Evolutionary conservation across 169 alveolate species (phyloP), one percentile per base, ranked within the genome.

Genomic region (Plasmodium cynomolgi): DNA sequence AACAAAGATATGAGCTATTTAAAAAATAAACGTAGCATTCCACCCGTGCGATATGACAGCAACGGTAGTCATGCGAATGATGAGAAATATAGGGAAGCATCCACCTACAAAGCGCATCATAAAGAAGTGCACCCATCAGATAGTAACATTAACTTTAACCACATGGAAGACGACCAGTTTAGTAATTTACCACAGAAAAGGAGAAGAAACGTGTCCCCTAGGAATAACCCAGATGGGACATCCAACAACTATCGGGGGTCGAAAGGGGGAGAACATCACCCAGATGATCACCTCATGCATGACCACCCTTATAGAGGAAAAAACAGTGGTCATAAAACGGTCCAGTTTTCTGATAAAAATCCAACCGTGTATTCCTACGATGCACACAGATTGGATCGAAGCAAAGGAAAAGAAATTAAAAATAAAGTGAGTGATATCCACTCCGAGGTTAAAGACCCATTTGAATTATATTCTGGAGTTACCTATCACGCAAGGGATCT

Each of bases 371-470:
- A 50, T 82, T 82, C 91, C 3, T 56, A 82, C 39, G 81, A 82
- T 54, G 54, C 56, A 33, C 37, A 29, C 39, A 20, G 33, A 56
- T 54, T 31, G 37, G 37, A 56, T 50, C 26, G 58, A 23, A 80
- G 56, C 33, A 37, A n/a, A 23, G 34, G 31, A 20, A 44, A 44
- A 31, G 84, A 80, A 80, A 80, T 37, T 0, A 80, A 44, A 39
- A 73, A 68, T 34, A 20, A 26, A 31, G 8, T 58, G 68, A 71
- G 79, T 41, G 56, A n/a, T 15, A 2, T 68, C 77, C 47, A 84
- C 31, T 41, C 73, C 20, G 29, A 5, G 29, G 33, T 84, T 39
- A 44, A 84, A 72, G 92, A 84, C 47, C 92, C 92, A n/a, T 84
- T 84, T 84, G 92, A 68, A 72, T 72, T 72, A 2, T 84, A 84